Base-by-base conservation (phyloP, 2,329 filamentous ascomycete species). In the Onygenales sp. region DNA sequence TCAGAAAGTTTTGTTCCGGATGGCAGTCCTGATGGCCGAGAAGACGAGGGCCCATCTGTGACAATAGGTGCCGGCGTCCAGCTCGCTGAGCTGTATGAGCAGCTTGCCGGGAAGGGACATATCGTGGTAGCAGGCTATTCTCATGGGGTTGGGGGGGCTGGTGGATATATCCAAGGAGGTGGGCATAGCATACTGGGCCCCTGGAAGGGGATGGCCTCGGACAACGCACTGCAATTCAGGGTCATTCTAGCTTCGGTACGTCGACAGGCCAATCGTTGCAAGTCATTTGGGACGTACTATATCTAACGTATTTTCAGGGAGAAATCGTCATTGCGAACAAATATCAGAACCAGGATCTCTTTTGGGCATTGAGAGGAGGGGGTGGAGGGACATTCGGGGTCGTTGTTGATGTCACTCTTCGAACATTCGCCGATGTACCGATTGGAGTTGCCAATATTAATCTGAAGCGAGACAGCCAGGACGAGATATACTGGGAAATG, bases 331-430 rank as follows among this genome's bases (percentile, higher is more conserved):
- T 64, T 2, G 79, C 79, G 0, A 75, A 70, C 3, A 70, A 68
- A 0, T 60, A 59, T 0, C 55, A 75, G 36, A 78, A 84, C 57
- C 54, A 69, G 0, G 82, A 85, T 47, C 69, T 86, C 1, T 85
- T 80, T 68, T 86, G 81, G 82, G 83, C 82, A 0, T 65, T 84
- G 1, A 71, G 72, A 43, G 81, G 81, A 3, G 81, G 82, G 0
- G 81, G 82, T 2, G 77, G 75, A 6, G 79, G 80, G 11, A 83
- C 74, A 39, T 85, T 77, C 57, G 81, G 72, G 2, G 70, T 83
- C 2, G 78, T 84, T 1, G 63, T 79, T 77, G 2, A 70, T 83
- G 64, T 82, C 77, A 0, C 69, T 75, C 44, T 78, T 43, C 48
- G 48, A 17, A 17, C 48, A 31, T 50, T 42, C 36, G 17, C 17